phyloP scores from a whole-genome alignment of 192 early-diverging fungal species.

The Gonapodya prolifera region DNA sequence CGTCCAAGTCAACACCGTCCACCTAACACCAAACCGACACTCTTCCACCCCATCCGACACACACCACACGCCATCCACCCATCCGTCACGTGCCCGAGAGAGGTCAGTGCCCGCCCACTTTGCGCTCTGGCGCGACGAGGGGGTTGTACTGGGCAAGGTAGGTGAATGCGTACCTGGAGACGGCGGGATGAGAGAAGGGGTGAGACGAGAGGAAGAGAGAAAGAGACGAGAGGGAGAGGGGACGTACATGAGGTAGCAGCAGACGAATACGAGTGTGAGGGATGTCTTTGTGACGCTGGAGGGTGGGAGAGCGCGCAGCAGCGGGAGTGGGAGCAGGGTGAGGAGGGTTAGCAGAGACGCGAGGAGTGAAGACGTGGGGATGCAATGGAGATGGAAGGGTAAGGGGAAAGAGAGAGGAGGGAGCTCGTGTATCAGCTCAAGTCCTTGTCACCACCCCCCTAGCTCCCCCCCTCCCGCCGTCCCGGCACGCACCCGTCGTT shows the following conservation, averaged over 20 bases:
- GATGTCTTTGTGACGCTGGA: not conserved
- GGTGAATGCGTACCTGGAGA: not conserved
- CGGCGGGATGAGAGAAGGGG: not conserved
- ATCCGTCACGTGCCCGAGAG: too few relatives aligned
- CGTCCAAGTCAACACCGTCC: too few relatives aligned
- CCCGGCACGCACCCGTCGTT: not conserved
- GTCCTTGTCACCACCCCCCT: too few relatives aligned
- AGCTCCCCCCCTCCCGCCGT: too few relatives aligned
- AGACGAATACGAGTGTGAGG: not conserved
- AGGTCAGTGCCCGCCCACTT: not conserved
- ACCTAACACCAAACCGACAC: too few relatives aligned
- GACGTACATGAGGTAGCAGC: slow-evolving; percentile 4
- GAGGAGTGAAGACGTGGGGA: not conserved
- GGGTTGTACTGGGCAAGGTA: slow-evolving; percentile 3
- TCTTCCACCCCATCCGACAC: too few relatives aligned
- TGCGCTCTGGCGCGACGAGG: slow-evolving; percentile 1
- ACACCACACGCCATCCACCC: too few relatives aligned
- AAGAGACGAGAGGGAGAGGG: not conserved
- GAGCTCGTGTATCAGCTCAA: too few relatives aligned
- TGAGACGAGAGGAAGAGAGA: not conserved
- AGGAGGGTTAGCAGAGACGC: not conserved
- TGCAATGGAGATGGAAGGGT: not conserved
- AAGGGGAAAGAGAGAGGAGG: too few relatives aligned
- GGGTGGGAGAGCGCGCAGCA: not conserved
- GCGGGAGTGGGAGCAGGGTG: not conserved